phyloP scores from a whole-genome alignment of 2,329 filamentous ascomycete species.

The Alternaria sp. region DNA sequence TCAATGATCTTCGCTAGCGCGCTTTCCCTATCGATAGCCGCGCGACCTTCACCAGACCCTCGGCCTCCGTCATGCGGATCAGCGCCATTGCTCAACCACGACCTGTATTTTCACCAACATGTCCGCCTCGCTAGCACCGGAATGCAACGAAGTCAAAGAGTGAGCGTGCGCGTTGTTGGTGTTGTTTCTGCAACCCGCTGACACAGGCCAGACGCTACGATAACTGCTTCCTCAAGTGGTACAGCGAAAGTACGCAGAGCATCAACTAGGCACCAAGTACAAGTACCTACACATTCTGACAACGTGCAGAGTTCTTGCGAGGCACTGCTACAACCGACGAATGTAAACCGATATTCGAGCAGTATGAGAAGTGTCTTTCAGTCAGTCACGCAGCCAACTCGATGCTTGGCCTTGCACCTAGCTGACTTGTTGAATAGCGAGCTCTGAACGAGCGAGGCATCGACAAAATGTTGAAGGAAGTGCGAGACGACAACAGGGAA shows the following conservation, averaged over 20 bases:
- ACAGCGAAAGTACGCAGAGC: constrained; percentile 83
- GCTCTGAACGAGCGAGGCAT: constrained; percentile 89
- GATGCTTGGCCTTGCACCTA: background rate
- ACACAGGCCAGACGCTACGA: constrained; percentile 77
- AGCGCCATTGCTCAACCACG: constrained; percentile 6
- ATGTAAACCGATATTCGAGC: constrained; percentile 82
- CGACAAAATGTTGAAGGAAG: constrained; percentile 90
- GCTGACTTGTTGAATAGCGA: constrained; percentile 61
- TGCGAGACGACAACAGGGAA: constrained; percentile 85
- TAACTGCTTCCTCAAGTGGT: constrained; percentile 98
- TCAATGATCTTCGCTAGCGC: constrained; percentile 21
- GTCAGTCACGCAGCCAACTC: constrained; percentile 59
- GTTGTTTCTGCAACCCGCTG: background rate
- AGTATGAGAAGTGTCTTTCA: constrained; percentile 85
- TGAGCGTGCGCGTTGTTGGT: constrained; percentile 54
- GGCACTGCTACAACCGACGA: constrained; percentile 85
- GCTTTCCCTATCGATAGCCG: constrained; percentile 43
- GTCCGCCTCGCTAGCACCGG: constrained; percentile 92
- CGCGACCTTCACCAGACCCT: constrained; percentile 16
- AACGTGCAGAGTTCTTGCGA: constrained; percentile 76
- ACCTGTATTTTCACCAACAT: constrained; percentile 57
- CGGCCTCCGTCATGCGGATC: constrained; percentile 7
- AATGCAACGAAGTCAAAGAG: constrained; percentile 97
- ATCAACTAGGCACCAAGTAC: background rate
- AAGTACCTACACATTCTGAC: background rate